Evolutionary conservation across 1,284 basidiomycete genomes (phyloP), one percentile per base, ranked within the genome.

Genomic region (Cystobasidium pallidum): DNA sequence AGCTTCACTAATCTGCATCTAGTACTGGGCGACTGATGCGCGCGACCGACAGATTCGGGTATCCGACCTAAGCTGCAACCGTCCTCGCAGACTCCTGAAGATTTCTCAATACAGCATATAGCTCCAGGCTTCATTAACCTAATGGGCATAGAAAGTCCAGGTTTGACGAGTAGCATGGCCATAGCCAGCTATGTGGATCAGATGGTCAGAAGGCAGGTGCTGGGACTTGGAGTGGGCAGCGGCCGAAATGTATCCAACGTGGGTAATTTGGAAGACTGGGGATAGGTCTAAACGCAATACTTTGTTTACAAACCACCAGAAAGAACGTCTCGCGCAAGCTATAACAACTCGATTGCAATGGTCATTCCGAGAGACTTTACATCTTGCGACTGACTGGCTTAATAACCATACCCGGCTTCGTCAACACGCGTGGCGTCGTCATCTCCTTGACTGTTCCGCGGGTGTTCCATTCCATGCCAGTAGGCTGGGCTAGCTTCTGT

Each of bases 391-490:
- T 49, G 28, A 78, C 76, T 1, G 78, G 78, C 3, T 77, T 63
- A 32, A 79, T 77, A 17, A 77, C 72, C 7, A 72, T 73, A 19
- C 78, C 78, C 0, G 78, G 77, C 88, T 94, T 94, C 82, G 91
- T 92, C 73, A 90, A 86, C 4, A 95, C 88, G 75, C 86, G 86
- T 0, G 93, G 93, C 75, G 94, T 79, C 30, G 92, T 94, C 70
- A 87, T 88, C 70, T 88, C 85, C 83, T 94, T 91, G 85, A 92
- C 91, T 11, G 86, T 89, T n/a, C 90, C 86, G 32, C 91, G 84
- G 1, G 93, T 94, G 77, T 95, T 96, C 93, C 94, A 98, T 82
- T 98, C 95, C 61, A 85, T 84, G 4, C 95, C 95, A 34, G 97
- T 78, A 1, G 94, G 92, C 63, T 84, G 86, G 51, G 87, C 85